Percentiles rank a stretch among this genome's conserved stretches.
Conservation (phyloP, 257 asterid genomes). For the Capsicum pubescens region DNA sequence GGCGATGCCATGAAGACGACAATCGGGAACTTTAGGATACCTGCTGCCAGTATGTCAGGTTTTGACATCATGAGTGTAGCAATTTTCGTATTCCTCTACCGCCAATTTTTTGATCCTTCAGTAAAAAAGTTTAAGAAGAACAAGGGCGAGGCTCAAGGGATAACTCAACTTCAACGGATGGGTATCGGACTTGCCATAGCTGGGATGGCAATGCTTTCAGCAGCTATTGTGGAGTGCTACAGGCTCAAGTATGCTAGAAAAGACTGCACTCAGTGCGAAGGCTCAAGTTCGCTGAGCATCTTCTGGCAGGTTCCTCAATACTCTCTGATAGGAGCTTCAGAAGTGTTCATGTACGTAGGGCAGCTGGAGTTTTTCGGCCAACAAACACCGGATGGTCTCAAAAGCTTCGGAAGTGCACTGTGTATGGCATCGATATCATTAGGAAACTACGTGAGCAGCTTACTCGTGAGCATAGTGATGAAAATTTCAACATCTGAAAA, state of each 20-base stretch:
- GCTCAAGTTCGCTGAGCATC: slow-evolving; percentile 84
- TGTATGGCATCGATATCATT: slow-evolving; percentile 94
- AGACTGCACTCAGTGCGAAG: slow-evolving; percentile 73
- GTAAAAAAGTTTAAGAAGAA: slow-evolving; percentile 45
- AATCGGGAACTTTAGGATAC: slow-evolving; percentile 71
- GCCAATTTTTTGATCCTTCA: slow-evolving; percentile 68
- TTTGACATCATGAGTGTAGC: slow-evolving; percentile 92
- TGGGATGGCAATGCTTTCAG: slow-evolving; percentile 73
- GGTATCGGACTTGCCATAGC: slow-evolving; percentile 87
- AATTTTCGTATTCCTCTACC: slow-evolving; percentile 72
- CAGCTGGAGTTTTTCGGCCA: slow-evolving; percentile 91
- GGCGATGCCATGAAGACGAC: slow-evolving; percentile 86
- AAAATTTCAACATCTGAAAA: slow-evolving; percentile 68
- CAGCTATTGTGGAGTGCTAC: slow-evolving; percentile 78
- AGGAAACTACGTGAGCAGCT: slow-evolving; percentile 85
- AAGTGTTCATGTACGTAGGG: slow-evolving; percentile 92
- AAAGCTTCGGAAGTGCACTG: slow-evolving; percentile 95
- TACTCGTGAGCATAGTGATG: slow-evolving; percentile 81
- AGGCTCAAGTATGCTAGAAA: slow-evolving; percentile 66
- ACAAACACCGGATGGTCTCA: slow-evolving; percentile 86
- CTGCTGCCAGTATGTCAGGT: slow-evolving; percentile 95
- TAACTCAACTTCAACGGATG: slow-evolving; percentile 92
- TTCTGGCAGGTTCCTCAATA: slow-evolving; percentile 97
- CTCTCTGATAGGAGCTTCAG: slow-evolving; percentile 84
- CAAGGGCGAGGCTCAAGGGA: slow-evolving; percentile 35